Evolutionary conservation across 2,329 filamentous ascomycete species (phyloP), one percentile per base, ranked within the genome.

Genomic region (Aspergillus arachidicola): DNA sequence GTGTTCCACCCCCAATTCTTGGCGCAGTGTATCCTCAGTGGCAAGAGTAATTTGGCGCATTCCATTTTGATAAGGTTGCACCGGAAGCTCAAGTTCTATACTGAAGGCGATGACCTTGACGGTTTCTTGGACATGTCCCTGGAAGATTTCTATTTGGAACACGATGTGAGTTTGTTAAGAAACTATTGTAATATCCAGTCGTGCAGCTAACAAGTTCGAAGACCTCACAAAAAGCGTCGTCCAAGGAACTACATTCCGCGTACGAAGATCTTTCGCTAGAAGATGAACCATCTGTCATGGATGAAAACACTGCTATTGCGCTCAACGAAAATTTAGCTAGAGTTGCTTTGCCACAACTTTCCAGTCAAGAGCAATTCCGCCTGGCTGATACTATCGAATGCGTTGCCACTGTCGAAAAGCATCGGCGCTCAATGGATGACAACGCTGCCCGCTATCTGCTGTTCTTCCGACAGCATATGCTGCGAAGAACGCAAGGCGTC

Each of bases 1-100:
- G 85, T 96, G 2, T 99, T 96, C 71, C 94, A 99, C 71, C 95
- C 95, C 0, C 93, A 96, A 72, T 92, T 97, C 63, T 79, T 98
- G 30, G 91, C 91, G 58, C 92, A 97, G 75, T 94, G 91, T 70
- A 92, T 96, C 43, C 82, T 97, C 30, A 86, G 89, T 23, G 94
- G 94, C 0, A 96, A 96, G 74, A 85, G 85, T 38, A 75, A 79
- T 4, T 77, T 93, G 6, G 92, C 95, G 2, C 89, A 93, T 68
- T 84, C 83, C 11, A 88, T 97, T 11, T 78, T 98, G 32, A 81
- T 91, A 58, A 86, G 86, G 6, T 81, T 99, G 26, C 85, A 93
- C 71, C 87, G 89, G 70, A 90, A 87, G 16, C 80, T 99, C 57
- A 96, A 94, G 72, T 97, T 92, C 68, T 92, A 91, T 76, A 87